Conservation (phyloP, 2,329 filamentous ascomycete species). For the Atkinsonella texensis region DNA sequence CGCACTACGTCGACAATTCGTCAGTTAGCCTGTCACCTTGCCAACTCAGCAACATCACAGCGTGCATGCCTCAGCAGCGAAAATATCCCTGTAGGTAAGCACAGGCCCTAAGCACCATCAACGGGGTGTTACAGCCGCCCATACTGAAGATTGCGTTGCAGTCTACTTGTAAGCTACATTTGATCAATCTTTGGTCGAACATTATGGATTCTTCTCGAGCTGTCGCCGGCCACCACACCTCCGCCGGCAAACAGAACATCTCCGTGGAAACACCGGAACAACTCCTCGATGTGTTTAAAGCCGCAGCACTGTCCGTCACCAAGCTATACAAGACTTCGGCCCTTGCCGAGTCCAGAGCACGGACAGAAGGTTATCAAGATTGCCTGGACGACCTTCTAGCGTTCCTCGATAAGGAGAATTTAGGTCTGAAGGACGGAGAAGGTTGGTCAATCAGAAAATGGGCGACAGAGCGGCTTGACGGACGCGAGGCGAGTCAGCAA, state of each 20-base stretch:
- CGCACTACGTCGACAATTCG: background rate
- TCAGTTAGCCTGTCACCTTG: background rate
- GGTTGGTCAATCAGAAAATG: slow-evolving; percentile 50
- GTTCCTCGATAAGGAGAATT: slow-evolving; percentile 71
- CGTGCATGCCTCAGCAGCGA: background rate
- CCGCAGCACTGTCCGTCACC: slow-evolving; percentile 84
- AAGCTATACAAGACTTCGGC: slow-evolving; percentile 92
- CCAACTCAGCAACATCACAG: background rate
- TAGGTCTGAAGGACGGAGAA: slow-evolving; percentile 71
- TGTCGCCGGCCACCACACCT: slow-evolving; percentile 7
- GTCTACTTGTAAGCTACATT: background rate
- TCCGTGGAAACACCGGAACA: slow-evolving; percentile 40
- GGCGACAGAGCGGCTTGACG: slow-evolving; percentile 59
- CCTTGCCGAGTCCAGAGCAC: slow-evolving; percentile 61
- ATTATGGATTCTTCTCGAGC: slow-evolving; percentile 9
- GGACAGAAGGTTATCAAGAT: slow-evolving; percentile 81
- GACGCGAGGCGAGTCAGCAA: slow-evolving; percentile 40
- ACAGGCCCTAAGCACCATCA: background rate
- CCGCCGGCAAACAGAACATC: slow-evolving; percentile 18
- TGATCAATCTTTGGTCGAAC: background rate
- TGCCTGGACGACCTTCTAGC: slow-evolving; percentile 80
- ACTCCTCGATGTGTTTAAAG: slow-evolving; percentile 81
- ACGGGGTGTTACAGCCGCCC: background rate
- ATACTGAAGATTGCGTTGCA: background rate
- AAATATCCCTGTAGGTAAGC: background rate